Evolutionary conservation across 2,329 filamentous ascomycete species (phyloP), one percentile per base, ranked within the genome.

Genomic region (Phyllosticta citriasiana): DNA sequence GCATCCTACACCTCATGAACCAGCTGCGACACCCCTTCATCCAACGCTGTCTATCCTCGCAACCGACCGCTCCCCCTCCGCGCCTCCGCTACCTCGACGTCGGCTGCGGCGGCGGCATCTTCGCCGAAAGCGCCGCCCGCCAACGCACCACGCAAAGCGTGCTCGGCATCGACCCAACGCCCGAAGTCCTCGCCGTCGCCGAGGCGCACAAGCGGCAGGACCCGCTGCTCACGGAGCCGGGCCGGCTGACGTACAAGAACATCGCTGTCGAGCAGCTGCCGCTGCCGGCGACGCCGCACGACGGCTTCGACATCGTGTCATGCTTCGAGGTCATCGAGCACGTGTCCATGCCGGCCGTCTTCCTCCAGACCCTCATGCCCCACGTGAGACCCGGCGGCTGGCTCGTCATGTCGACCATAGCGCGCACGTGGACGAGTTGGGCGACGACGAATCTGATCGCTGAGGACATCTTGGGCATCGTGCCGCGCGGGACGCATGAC

Each of bases 321-420:
- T 74, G 96, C 6, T 99, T 97, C 73, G 94, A 99, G 75, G 94
- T 99, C 4, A 83, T 99, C 60, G 94, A 99, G 76, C 94, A 99
- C 73, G 88, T 99, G 62, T 85, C 88, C 61, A 79, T 84, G 24
- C 91, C 91, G 0, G 83, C 84, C 0, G 79, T 83, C 3, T 96
- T 97, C 66, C 82, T 97, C 3, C 80, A 85, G 57, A 79, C 80
- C 2, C 86, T 90, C 63, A 79, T 88, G 51, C 82, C 84, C 1
- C 90, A 95, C 67, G 86, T 99, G 25, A 87, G 84, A 65, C 93
- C 93, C 0, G 94, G 94, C 1, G 94, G 94, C 0, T 99, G 93
- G 94, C 78, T 99, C 7, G 83, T 97, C 55, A 83, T 94, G 67
- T 93, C 88, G 72, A 99, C 94, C 2, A 97, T 99, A 71, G 89